phyloP scores from a whole-genome alignment of 176 grass and related monocot genomes.

The Themeda triandra region DNA sequence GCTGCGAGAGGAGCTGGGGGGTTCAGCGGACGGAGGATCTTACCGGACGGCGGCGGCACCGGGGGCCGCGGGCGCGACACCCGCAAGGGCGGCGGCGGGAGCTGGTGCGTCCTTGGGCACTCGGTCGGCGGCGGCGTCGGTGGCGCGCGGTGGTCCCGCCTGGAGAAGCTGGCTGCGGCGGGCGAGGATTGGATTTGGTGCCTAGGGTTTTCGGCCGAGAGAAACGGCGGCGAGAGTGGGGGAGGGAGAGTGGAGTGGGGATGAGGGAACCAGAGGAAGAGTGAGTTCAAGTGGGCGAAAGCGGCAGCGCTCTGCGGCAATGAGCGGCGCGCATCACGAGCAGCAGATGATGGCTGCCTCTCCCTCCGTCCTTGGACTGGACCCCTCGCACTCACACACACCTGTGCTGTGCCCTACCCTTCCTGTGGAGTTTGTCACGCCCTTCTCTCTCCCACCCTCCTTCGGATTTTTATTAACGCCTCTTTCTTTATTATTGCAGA shows the following conservation, averaged over 20 bases:
- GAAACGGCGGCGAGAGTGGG: background rate
- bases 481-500: constrained; percentile 17
- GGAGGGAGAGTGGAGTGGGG: background rate
- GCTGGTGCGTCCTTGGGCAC: background rate
- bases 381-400: background rate
- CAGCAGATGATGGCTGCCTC: constrained; percentile 30
- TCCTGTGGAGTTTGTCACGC: no score
- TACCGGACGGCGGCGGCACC: constrained; percentile 21
- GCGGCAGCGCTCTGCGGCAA: constrained; percentile 34
- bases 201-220: constrained; percentile 21
- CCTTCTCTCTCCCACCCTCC: background rate
- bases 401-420: background rate
- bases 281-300: constrained; percentile 18
- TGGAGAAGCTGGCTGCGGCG: background rate
- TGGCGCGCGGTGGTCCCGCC: background rate
- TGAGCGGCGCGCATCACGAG: constrained; percentile 37
- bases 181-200: background rate
- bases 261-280: no score
- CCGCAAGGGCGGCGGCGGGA: background rate
- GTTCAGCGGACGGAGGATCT: background rate
- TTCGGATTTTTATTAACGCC: background rate
- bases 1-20: no score
- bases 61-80: no score
- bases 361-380: background rate
- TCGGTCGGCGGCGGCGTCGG: background rate